Evolutionary conservation across 805 yeast genomes (phyloP).

Genomic region (Myxozyma geophila): DNA sequence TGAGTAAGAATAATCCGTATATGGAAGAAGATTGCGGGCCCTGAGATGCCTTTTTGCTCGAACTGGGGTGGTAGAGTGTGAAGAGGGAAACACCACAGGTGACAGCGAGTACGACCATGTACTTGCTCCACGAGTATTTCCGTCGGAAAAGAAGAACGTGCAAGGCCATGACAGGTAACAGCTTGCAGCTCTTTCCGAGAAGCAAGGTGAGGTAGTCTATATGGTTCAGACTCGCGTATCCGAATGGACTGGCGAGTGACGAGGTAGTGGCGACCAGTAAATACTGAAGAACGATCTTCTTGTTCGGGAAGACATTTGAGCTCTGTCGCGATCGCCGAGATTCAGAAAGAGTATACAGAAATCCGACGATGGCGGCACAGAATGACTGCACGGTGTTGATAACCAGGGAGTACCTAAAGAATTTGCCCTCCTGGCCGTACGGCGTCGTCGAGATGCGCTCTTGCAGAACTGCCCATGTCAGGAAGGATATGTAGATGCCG

Average conservation of each 20-base stretch:
- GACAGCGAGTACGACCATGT: conserved; percentile 74
- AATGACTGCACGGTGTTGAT: conserved; percentile 75
- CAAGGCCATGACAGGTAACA: conserved; percentile 91
- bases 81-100: conserved; percentile 83
- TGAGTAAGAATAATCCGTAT: conserved; percentile 65
- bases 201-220: conserved; percentile 85
- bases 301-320: conserved; percentile 40
- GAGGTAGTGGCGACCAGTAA: conserved; percentile 69
- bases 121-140: conserved; percentile 74
- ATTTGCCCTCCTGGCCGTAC: conserved; percentile 60
- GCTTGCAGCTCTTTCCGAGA: conserved; percentile 89
- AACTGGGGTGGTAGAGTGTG: conserved; percentile 57
- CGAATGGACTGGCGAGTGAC: conserved; percentile 80
- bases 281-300: conserved; percentile 47
- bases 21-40: conserved; percentile 42
- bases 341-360: conserved; percentile 52
- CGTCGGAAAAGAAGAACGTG: conserved; percentile 73
- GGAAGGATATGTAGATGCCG: conserved; percentile 85
- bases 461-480: conserved; percentile 91
- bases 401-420: conserved; percentile 78
- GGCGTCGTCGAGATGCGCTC: conserved; percentile 81
- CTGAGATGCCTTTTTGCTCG: conserved; percentile 45
- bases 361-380: conserved; percentile 73
- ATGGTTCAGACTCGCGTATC: conserved; percentile 74
- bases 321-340: not conserved